phyloP scores from a whole-genome alignment of 108 stramenopile species.

The Cyclotella choctawhatcheeana region DNA sequence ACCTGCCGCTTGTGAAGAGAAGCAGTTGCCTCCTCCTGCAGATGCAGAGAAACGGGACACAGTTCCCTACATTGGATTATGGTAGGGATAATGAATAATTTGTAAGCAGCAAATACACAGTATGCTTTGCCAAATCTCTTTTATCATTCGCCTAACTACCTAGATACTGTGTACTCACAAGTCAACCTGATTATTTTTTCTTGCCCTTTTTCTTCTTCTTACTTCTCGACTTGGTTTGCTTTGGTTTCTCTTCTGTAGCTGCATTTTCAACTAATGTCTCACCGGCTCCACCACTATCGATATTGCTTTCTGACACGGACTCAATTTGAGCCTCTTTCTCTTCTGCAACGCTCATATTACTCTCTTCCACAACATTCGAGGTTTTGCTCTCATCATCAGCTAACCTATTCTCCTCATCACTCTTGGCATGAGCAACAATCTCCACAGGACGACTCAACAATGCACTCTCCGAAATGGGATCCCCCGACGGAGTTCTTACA shows the following conservation, averaged over 20 bases:
- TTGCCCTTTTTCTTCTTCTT: constrained; percentile 15
- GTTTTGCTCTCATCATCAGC: neutral
- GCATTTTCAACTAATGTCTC: too few species aligned
- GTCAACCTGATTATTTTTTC: too few species aligned
- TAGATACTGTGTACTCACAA: too few species aligned
- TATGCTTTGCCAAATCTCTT: neutral
- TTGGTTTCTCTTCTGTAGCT: neutral
- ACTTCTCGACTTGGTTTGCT: neutral
- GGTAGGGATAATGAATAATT: constrained; percentile 13
- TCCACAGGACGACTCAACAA: constrained; percentile 19
- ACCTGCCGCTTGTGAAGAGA: constrained; percentile 37
- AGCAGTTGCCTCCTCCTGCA: constrained; percentile 41
- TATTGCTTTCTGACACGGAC: neutral
- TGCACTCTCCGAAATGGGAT: constrained; percentile 23
- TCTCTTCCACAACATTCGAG: neutral
- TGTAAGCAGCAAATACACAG: too few species aligned
- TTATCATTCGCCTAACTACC: too few species aligned
- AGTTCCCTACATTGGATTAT: constrained; percentile 32
- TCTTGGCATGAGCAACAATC: neutral
- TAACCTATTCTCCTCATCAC: neutral
- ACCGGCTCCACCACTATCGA: too few species aligned
- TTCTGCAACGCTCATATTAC: too few species aligned
- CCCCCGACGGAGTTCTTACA: constrained; percentile 2
- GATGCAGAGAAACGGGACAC: constrained; percentile 57
- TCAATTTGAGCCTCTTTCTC: neutral